Conservation (phyloP, 805 yeast species). For the Metschnikowia orientalis region DNA sequence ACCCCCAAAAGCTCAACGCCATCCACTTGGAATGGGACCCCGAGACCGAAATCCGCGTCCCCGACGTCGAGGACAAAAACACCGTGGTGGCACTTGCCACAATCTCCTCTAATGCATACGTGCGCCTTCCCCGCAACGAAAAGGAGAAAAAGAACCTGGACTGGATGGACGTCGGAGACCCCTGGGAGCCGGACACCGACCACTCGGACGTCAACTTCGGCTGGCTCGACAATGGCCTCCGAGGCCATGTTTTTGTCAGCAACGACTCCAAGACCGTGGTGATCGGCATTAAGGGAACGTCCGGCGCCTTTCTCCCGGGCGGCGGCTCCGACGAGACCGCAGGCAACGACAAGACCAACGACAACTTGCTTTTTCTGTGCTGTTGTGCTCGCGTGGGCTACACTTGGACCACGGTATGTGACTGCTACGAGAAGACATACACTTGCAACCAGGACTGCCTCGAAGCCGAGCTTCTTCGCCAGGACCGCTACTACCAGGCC, state of each 20-base stretch:
- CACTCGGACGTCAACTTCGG: conserved; percentile 64
- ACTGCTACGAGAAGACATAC: conserved; percentile 78
- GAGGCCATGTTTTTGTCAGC: conserved; percentile 83
- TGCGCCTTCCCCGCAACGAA: conserved; percentile 58
- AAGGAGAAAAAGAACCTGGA: conserved; percentile 54
- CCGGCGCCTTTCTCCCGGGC: conserved; percentile 63
- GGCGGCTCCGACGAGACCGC: conserved; percentile 63
- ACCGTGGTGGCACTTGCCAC: conserved; percentile 73
- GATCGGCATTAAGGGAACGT: conserved; percentile 85
- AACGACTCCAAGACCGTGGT: conserved; percentile 60
- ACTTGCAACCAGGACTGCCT: conserved; percentile 87
- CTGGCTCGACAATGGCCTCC: conserved; percentile 78
- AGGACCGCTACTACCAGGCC: conserved; percentile 81
- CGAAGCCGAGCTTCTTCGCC: conserved; percentile 66
- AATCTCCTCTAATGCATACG: conserved; percentile 91
- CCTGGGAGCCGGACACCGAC: conserved; percentile 51
- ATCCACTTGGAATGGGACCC: conserved; percentile 63
- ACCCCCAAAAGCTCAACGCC: conserved; percentile 30
- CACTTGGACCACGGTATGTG: conserved; percentile 93
- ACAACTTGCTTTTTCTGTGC: conserved; percentile 85
- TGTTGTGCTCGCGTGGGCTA: conserved; percentile 93
- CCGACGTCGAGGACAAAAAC: conserved; percentile 69
- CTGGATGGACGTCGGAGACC: conserved; percentile 72
- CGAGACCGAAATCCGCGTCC: conserved; percentile 49
- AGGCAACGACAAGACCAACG: conserved; percentile 76